Base-by-base conservation (phyloP, 2,329 filamentous ascomycete genomes). In the Pseudomassariella vexata region DNA sequence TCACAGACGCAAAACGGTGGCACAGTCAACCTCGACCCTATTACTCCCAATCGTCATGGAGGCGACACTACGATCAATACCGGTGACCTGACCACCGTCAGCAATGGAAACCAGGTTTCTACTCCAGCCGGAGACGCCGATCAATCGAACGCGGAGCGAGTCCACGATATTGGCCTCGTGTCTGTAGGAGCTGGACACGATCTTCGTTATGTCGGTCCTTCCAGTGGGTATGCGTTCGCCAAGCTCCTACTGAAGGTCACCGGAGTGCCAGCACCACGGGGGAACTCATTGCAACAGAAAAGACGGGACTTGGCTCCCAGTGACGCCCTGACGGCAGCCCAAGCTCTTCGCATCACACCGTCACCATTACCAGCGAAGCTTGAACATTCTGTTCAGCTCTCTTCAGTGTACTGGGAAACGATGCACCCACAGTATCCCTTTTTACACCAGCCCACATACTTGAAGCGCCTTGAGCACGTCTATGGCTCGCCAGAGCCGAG, bases 211-310 rank as follows among this genome's bases (percentile, higher is more conserved):
- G 66, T 75, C 10, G 71, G 71, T 0, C 70, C 71, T 3, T 75
- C 71, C 0, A 74, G 70, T 22, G 71, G 70, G 1, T 71, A 70
- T 35, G 70, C 71, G 24, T 58, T 74, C 9, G 67, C 68, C 2
- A 63, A 66, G 1, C 52, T 71, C 3, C 59, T 73, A 41, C 56
- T 73, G 9, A 53, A 60, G 15, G n/a, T n/a, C n/a, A n/a, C n/a
- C n/a, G n/a, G n/a, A n/a, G n/a, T n/a, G n/a, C n/a, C n/a, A n/a
- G n/a, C n/a, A n/a, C n/a, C n/a, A n/a, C n/a, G n/a, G n/a, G n/a
- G n/a, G n/a, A n/a, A n/a, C n/a, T 59, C 54, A 6, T 49, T 56
- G 5, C 16, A 50, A 56, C 11, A 33, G 53, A 20, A 28, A 24
- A 15, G 35, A 24, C 24, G 23, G 30, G 17, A 22, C 23, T 22